Conservation (phyloP, 78 protist genomes). For the Bodo saltans region DNA sequence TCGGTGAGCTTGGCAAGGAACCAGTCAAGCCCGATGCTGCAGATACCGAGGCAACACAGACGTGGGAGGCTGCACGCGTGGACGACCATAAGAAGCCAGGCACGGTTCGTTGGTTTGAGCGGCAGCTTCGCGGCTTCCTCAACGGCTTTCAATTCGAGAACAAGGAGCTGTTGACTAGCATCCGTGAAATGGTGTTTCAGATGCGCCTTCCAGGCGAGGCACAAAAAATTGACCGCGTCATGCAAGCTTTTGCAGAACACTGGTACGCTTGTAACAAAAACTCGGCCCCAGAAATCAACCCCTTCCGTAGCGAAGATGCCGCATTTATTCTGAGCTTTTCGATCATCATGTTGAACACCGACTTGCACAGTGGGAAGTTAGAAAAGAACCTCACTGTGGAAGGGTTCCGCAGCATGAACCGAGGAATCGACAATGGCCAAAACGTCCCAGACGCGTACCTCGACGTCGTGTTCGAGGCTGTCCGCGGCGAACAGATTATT, state of each 20-base stretch:
- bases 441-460: slow-evolving; percentile 73
- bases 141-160: slow-evolving; percentile 28
- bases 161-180: slow-evolving; percentile 33
- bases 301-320: slow-evolving; percentile 40
- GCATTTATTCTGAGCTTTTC: slow-evolving; percentile 57
- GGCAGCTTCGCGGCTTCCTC: neutral
- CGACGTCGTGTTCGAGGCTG: slow-evolving; percentile 66
- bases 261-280: neutral
- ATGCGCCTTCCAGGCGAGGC: slow-evolving; percentile 79
- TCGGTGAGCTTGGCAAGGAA: slow-evolving; percentile 33
- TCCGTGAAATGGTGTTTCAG: slow-evolving; percentile 30
- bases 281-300: neutral
- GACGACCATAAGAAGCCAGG: neutral
- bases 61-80: neutral
- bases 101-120: neutral
- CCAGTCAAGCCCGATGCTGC: neutral
- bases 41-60: neutral
- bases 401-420: slow-evolving; percentile 64
- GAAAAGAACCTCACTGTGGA: slow-evolving; percentile 72
- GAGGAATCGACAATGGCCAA: slow-evolving; percentile 74
- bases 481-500: slow-evolving; percentile 39
- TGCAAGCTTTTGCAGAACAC: slow-evolving; percentile 55
- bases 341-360: slow-evolving; percentile 78
- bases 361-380: slow-evolving; percentile 38
- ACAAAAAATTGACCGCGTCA: slow-evolving; percentile 72